Evolutionary conservation across 306 rosid species (phyloP).

Genomic region (Acacia confusa): DNA sequence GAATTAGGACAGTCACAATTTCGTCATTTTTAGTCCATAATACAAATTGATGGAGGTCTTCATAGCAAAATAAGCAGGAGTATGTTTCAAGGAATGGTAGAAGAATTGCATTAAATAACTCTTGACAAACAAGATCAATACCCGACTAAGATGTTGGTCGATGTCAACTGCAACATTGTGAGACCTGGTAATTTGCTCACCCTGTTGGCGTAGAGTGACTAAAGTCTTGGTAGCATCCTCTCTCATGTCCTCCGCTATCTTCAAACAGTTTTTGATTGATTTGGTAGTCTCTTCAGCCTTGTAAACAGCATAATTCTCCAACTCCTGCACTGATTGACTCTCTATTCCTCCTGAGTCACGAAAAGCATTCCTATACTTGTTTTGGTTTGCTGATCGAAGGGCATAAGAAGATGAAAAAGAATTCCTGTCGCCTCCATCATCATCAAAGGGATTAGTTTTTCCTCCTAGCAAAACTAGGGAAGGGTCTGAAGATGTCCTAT

Average conservation of each 20-base stretch:
- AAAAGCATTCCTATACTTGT: constrained; percentile 73
- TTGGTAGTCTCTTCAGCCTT: constrained; percentile 89
- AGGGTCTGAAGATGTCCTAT: constrained; percentile 45
- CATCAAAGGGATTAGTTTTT: constrained; percentile 72
- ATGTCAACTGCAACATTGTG: constrained; percentile 81
- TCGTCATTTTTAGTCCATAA: not conserved
- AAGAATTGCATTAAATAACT: not conserved
- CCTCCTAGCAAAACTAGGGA: constrained; percentile 32
- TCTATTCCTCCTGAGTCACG: constrained; percentile 79
- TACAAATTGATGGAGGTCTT: not conserved
- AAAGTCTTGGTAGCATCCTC: constrained; percentile 86
- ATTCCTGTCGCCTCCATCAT: constrained; percentile 34
- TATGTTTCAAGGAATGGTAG: not conserved
- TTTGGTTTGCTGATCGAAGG: constrained; percentile 41
- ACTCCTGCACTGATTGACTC: constrained; percentile 78
- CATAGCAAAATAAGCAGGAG: constrained; percentile 23
- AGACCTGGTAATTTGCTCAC: constrained; percentile 87
- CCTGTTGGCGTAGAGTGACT: constrained; percentile 79
- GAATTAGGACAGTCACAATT: constrained; percentile 28
- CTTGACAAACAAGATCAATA: constrained; percentile 33
- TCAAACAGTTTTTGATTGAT: constrained; percentile 62
- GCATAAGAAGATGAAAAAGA: constrained; percentile 36
- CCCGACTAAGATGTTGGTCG: constrained; percentile 90
- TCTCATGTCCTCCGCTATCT: constrained; percentile 84
- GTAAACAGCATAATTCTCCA: constrained; percentile 79